Evolutionary conservation across 345 rosid genomes (phyloP).

Genomic region (Excoecaria cochinchinensis): DNA sequence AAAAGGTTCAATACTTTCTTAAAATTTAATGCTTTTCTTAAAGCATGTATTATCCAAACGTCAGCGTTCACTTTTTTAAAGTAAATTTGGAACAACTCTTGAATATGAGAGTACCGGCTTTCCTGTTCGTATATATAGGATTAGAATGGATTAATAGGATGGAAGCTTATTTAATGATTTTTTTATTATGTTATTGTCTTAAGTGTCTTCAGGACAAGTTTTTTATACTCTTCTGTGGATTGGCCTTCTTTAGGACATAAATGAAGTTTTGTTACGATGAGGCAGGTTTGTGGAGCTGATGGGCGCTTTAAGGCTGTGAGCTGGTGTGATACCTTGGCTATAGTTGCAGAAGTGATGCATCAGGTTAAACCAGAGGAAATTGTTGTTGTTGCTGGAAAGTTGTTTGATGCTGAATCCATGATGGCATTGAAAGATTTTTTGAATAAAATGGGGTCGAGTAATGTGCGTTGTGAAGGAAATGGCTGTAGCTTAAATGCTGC

Average conservation of each 20-base stretch:
- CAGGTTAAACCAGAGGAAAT: constrained; percentile 83
- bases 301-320: constrained; percentile 85
- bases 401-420: constrained; percentile 99
- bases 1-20: background rate
- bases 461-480: constrained; percentile 93
- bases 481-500: constrained; percentile 73
- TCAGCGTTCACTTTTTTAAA: too few relatives aligned
- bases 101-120: background rate
- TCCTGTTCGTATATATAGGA: background rate
- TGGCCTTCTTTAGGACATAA: constrained; percentile 70
- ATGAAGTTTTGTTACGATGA: constrained; percentile 89
- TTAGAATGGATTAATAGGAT: background rate
- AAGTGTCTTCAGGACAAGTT: constrained; percentile 11
- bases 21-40: background rate
- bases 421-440: constrained; percentile 92
- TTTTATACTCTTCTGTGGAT: constrained; percentile 9
- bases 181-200: background rate
- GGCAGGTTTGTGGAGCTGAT: constrained; percentile 94
- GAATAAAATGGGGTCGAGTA: constrained; percentile 89
- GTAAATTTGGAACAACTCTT: background rate
- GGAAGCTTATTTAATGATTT: background rate
- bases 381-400: constrained; percentile 85
- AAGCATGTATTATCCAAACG: background rate
- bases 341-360: constrained; percentile 78
- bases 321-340: constrained; percentile 95